Evolutionary conservation across 1,284 basidiomycete species (phyloP), one percentile per base, ranked within the genome.

Genomic region (Ceraceosorus guamensis): DNA sequence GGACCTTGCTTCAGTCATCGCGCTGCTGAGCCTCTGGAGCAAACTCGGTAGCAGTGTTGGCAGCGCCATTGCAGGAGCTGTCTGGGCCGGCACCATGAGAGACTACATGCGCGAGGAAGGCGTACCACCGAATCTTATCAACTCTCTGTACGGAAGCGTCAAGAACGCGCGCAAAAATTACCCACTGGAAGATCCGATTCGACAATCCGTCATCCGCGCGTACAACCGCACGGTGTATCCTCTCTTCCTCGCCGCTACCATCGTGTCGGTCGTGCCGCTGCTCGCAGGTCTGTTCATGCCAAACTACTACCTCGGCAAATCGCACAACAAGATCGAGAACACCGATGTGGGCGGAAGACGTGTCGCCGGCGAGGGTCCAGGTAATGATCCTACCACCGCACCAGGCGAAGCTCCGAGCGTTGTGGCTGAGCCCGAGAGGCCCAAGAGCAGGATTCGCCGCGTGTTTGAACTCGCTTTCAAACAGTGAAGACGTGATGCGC

Each of bases 251-350:
- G 41, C 48, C 8, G 33, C 33, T 2, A 14, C 18, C 2, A 8
- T 37, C 6, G 54, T 59, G 6, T 18, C 65, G 76, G 62, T 69
- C 77, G 61, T 78, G 73, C 44, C 78, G 71, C 18, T 73, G 74
- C 56, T 67, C 75, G 51, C 76, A 41, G 54, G 77, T 53, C 52
- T 77, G 39, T 48, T 77, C 50, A 78, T 75, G 51, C 72, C 75
- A 52, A 66, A 78, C 54, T 71, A 77, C 66, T 68, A 68, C 47
- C 75, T 82, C 67, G 66, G 79, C 63, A 57, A 80, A 57, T 65
- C 79, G 60, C 73, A 82, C 59, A 71, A 82, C 72, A 68, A 80
- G 60, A 56, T 76, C 61, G 30, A 10, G 10, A 30, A 48, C 18
- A 56, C 16, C n/a, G 52, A 39, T 30, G 31, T 54, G 14, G 52